phyloP scores from a whole-genome alignment of 495 filamentous ascomycete species.

The Halenospora varia region DNA sequence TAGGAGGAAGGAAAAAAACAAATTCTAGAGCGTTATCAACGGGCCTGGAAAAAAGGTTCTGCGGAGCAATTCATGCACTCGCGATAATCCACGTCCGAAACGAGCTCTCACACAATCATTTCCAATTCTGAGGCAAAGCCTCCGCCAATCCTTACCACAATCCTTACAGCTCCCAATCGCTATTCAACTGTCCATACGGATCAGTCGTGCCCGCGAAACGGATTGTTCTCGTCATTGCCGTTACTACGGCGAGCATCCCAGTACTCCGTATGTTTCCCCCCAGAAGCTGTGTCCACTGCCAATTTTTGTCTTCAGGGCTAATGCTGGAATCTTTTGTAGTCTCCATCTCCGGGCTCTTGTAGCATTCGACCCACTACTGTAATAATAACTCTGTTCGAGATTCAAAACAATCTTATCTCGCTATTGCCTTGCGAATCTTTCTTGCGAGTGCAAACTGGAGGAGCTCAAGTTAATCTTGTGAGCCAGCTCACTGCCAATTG shows the following conservation, averaged over 20 bases:
- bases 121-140: conserved; percentile 12
- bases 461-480: conserved; percentile 12
- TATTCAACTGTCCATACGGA: not conserved
- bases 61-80: not conserved
- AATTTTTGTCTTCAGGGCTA: conserved; percentile 14
- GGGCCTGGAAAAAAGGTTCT: not conserved
- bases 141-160: conserved; percentile 3
- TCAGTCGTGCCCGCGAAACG: conserved; percentile 4
- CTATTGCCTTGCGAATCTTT: not conserved
- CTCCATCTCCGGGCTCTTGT: conserved; percentile 1
- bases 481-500: conserved; percentile 23
- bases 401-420: not conserved
- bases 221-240: conserved; percentile 1
- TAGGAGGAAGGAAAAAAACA: not conserved
- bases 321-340: conserved; percentile 16
- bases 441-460: conserved; percentile 9
- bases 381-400: not conserved
- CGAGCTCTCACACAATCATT: conserved; percentile 15
- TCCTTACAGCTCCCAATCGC: conserved; percentile 8
- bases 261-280: conserved; percentile 4
- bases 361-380: not conserved
- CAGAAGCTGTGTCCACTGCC: not conserved
- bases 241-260: not conserved
- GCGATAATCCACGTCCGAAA: conserved; percentile 18
- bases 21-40: not conserved